These are phyloP conservation scores for Peterozyma xylosa DNA, from an alignment of 805 yeast species.

Conservation along the genomic window DNA sequence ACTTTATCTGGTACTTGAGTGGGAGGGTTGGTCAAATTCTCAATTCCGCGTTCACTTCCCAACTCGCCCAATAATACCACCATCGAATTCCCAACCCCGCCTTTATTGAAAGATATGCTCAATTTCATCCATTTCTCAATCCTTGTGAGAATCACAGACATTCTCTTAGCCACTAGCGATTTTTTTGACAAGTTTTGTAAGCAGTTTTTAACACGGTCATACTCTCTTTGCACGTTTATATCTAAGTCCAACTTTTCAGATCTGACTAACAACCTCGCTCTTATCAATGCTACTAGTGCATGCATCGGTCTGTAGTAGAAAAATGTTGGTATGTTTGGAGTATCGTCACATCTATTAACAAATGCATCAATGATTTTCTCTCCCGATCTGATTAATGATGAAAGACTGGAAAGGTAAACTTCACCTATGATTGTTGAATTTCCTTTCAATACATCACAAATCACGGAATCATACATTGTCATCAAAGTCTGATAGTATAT, in stretches of 20 bases:
- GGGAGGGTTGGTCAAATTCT: constrained; percentile 18
- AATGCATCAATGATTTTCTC: constrained; percentile 39
- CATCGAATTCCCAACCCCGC: constrained; percentile 51
- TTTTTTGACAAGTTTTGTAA: constrained; percentile 14
- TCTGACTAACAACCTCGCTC: constrained; percentile 37
- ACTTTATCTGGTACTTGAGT: not conserved
- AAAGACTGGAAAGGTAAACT: constrained; percentile 29
- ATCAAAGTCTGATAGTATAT: constrained; percentile 43
- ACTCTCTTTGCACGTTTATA: constrained; percentile 24
- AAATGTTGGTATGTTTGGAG: constrained; percentile 38
- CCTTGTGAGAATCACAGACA: constrained; percentile 25
- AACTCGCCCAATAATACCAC: constrained; percentile 45
- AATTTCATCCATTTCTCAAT: constrained; percentile 32
- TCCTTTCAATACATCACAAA: constrained; percentile 23
- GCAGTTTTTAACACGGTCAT: constrained; percentile 18
- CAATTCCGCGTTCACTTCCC: constrained; percentile 40
- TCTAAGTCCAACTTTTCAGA: constrained; percentile 28
- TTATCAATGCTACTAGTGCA: constrained; percentile 38
- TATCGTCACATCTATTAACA: constrained; percentile 29
- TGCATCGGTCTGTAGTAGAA: constrained; percentile 48
- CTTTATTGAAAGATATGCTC: constrained; percentile 28
- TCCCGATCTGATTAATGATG: constrained; percentile 34
- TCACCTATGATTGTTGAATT: constrained; percentile 15
- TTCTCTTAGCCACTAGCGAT: constrained; percentile 25
- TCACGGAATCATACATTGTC: constrained; percentile 44